Evolutionary conservation across 1,284 basidiomycete genomes (phyloP).

Genomic region (Ustanciosporium gigantosporum): DNA sequence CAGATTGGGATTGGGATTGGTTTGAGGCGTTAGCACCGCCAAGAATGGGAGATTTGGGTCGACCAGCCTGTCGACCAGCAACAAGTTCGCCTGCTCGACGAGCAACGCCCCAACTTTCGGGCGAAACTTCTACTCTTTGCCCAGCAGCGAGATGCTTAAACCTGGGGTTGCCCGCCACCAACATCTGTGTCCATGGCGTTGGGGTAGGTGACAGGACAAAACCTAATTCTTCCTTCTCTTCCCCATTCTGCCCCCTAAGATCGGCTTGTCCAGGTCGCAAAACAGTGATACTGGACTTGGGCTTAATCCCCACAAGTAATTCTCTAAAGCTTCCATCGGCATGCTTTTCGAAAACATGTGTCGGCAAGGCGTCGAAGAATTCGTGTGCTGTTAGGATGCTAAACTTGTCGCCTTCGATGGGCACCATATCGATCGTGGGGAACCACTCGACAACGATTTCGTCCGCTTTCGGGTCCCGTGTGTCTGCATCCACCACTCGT

Average conservation of each 20-base stretch:
- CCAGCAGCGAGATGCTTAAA: constrained; percentile 48
- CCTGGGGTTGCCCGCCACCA: constrained; percentile 47
- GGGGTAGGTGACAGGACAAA: constrained; percentile 72
- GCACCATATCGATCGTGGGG: constrained; percentile 72
- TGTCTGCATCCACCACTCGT: constrained; percentile 32
- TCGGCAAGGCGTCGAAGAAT: constrained; percentile 95
- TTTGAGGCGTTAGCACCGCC: neutral
- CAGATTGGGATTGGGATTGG: neutral
- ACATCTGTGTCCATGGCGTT: constrained; percentile 70
- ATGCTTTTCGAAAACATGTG: constrained; percentile 76
- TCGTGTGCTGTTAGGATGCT: constrained; percentile 93
- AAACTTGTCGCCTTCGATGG: constrained; percentile 65
- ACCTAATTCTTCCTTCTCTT: constrained; percentile 63
- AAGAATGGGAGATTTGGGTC: neutral
- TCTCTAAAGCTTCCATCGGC: constrained; percentile 77
- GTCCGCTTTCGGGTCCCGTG: constrained; percentile 5
- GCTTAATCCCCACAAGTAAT: constrained; percentile 71
- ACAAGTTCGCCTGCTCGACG: constrained; percentile 52
- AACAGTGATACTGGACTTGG: constrained; percentile 31
- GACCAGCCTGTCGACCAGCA: constrained; percentile 35
- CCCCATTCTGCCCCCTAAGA: neutral
- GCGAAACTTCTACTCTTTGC: constrained; percentile 54
- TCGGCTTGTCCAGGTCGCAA: constrained; percentile 36
- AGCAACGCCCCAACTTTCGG: constrained; percentile 53
- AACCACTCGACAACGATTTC: constrained; percentile 71